A percentile compares a stretch with the other conserved stretches of the same genome.
These are phyloP conservation scores for Blastobotrys terrestris DNA, from an alignment of 805 yeast species.

Conservation along the genomic window DNA sequence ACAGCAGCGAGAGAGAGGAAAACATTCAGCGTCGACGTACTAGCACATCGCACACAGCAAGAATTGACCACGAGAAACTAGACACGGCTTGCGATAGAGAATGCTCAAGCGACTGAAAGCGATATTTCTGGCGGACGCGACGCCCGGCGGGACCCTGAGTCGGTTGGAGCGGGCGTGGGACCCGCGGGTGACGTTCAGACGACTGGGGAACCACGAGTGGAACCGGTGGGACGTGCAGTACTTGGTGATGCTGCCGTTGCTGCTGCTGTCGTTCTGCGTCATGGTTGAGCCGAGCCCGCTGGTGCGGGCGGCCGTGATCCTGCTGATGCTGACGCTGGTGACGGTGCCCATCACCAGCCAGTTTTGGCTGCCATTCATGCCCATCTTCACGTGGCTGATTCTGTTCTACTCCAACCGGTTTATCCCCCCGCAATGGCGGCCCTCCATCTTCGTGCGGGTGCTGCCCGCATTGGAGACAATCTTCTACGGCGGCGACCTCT, in stretches of 20 bases:
- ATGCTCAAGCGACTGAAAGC: constrained; percentile 3
- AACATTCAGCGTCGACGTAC: too few relatives aligned
- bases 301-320: constrained; percentile 32
- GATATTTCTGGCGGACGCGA: constrained; percentile 26
- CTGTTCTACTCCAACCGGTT: constrained; percentile 71
- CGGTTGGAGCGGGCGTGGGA: constrained; percentile 31
- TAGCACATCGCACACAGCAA: background rate
- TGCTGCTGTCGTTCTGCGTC: constrained; percentile 41
- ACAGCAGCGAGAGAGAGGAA: background rate
- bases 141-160: constrained; percentile 28
- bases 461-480: constrained; percentile 90
- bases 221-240: constrained; percentile 40
- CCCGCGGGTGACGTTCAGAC: constrained; percentile 27
- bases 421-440: constrained; percentile 69
- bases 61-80: too few relatives aligned
- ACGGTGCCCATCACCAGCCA: constrained; percentile 75
- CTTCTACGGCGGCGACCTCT: constrained; percentile 83
- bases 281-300: constrained; percentile 29
- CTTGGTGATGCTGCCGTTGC: constrained; percentile 46
- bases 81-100: too few relatives aligned
- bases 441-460: constrained; percentile 82
- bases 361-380: constrained; percentile 76
- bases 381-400: constrained; percentile 80
- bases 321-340: constrained; percentile 40
- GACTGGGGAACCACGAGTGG: constrained; percentile 30